Conservation (phyloP, 345 rosid genomes). For the Salix suchowensis region DNA sequence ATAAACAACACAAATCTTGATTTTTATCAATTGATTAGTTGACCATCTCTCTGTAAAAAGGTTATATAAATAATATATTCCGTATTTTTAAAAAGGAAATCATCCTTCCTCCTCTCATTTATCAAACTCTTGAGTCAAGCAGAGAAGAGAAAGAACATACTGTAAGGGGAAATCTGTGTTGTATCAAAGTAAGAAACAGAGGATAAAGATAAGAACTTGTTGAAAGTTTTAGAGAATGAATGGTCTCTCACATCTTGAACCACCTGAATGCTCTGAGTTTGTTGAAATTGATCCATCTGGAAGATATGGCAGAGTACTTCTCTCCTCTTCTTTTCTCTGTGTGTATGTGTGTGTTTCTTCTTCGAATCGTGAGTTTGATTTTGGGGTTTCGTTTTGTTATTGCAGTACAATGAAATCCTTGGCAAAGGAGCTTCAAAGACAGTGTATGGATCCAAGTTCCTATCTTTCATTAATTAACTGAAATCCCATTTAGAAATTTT, state of each 20-base stretch:
- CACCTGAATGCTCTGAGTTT: conserved; percentile 54
- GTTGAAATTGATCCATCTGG: conserved; percentile 98
- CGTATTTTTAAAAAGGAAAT: not conserved
- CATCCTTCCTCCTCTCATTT: not conserved
- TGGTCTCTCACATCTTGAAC: conserved; percentile 44
- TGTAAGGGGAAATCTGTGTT: conserved; percentile 6
- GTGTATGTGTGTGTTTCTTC: not conserved
- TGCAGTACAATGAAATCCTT: conserved; percentile 84
- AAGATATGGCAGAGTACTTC: conserved; percentile 87
- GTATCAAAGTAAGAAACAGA: not conserved
- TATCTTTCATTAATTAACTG: not conserved
- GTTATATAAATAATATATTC: not conserved
- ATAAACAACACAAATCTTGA: too few species aligned
- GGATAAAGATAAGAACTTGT: not conserved
- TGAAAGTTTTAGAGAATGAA: conserved; percentile 44
- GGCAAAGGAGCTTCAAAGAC: conserved; percentile 98
- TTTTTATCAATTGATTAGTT: not conserved
- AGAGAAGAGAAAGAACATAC: not conserved
- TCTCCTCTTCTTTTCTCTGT: conserved; percentile 13
- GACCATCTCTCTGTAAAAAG: not conserved
- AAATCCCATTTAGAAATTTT: conserved; percentile 10
- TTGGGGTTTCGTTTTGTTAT: conserved; percentile 4
- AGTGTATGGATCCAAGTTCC: conserved; percentile 57
- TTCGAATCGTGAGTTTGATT: conserved; percentile 7
- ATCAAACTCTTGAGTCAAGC: conserved; percentile 1